phyloP scores from a whole-genome alignment of 768 basidiomycete species.

The Leccinum sublutescens region DNA sequence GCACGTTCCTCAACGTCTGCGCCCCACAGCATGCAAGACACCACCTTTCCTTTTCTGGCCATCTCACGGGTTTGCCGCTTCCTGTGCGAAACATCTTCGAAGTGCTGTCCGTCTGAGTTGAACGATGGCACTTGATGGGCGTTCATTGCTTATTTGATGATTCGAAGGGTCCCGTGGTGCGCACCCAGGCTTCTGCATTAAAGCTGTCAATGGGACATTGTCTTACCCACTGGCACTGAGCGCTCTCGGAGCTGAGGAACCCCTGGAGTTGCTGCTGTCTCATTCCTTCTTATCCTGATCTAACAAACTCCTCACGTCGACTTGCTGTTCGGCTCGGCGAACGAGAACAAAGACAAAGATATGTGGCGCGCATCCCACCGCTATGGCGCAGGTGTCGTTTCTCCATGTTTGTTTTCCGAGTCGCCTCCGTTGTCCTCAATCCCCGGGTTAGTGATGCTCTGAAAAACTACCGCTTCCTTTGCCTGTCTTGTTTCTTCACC shows the following conservation, averaged over 20 bases:
- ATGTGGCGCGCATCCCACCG: not conserved
- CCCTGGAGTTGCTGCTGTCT: not conserved
- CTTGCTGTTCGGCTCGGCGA: not conserved
- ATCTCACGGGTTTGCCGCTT: not conserved
- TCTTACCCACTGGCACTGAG: not conserved
- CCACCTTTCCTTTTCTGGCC: slow-evolving; percentile 9
- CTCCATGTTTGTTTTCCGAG: not conserved
- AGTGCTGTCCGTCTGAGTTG: not conserved
- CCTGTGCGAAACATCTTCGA: slow-evolving; percentile 1
- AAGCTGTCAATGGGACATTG: not conserved
- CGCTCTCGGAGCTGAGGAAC: not conserved
- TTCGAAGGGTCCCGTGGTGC: too few species aligned
- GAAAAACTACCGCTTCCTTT: not conserved
- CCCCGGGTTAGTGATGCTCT: not conserved
- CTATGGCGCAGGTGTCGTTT: not conserved
- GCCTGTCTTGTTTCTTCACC: not conserved
- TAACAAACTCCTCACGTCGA: not conserved
- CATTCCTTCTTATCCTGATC: not conserved
- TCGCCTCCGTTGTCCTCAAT: not conserved
- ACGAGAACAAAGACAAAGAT: not conserved
- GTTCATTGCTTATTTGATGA: too few species aligned
- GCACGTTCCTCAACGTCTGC: slow-evolving; percentile 12
- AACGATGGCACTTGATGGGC: too few species aligned
- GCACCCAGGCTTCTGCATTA: too few species aligned
- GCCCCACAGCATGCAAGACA: not conserved